Conservation (phyloP, 805 yeast species). For the Myxozyma mucilagina region DNA sequence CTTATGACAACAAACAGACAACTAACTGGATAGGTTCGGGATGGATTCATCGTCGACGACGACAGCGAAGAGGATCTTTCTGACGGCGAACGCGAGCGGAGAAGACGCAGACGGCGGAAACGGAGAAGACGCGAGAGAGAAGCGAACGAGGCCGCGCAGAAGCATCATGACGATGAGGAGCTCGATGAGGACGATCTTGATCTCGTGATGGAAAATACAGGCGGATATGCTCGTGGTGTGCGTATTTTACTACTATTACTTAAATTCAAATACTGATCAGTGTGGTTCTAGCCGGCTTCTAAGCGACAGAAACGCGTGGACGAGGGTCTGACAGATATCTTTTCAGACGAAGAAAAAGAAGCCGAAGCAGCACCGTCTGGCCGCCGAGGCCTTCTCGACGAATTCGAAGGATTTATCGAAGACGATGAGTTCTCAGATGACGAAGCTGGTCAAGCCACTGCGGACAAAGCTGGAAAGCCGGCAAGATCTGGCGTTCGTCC, state of each 20-base stretch:
- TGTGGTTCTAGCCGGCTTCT: constrained; percentile 20
- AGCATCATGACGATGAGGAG: constrained; percentile 51
- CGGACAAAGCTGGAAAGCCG: constrained; percentile 6
- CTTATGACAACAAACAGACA: not conserved
- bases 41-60: constrained; percentile 92
- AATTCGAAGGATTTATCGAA: constrained; percentile 94
- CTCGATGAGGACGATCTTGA: constrained; percentile 96
- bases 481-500: constrained; percentile 1
- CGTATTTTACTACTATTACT: not conserved
- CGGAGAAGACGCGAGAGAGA: constrained; percentile 35
- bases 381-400: constrained; percentile 55
- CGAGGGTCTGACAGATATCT: constrained; percentile 62
- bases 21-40: constrained; percentile 53
- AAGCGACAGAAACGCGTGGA: constrained; percentile 43
- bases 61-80: constrained; percentile 66
- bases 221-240: constrained; percentile 48
- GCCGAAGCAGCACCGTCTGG: constrained; percentile 34
- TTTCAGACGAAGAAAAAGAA: constrained; percentile 53
- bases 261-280: not conserved
- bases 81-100: constrained; percentile 39
- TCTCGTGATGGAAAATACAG: constrained; percentile 84
- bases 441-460: constrained; percentile 49
- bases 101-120: constrained; percentile 25
- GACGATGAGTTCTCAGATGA: constrained; percentile 95
- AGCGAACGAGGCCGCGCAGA: constrained; percentile 27